Evolutionary conservation across 495 filamentous ascomycete genomes (phyloP).

Genomic region (Annulohypoxylon maeteangense): DNA sequence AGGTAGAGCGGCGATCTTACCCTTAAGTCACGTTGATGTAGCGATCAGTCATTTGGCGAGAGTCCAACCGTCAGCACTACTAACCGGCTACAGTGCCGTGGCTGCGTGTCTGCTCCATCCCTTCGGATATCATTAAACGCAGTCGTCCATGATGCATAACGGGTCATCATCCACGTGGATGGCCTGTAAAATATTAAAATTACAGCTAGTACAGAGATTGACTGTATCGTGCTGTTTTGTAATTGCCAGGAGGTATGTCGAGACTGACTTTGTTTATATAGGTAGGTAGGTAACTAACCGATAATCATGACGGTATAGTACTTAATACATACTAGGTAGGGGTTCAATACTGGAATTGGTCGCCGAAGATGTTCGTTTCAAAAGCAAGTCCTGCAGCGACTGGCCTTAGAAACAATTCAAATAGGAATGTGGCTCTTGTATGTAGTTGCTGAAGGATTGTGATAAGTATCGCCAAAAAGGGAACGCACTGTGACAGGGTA

Average conservation of each 20-base stretch:
- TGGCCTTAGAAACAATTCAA: background rate
- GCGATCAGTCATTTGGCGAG: constrained; percentile 27
- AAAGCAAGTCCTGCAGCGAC: constrained; percentile 3
- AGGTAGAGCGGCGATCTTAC: constrained; percentile 24
- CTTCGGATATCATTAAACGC: background rate
- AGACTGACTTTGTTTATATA: background rate
- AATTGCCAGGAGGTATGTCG: background rate
- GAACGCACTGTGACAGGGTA: constrained; percentile 37
- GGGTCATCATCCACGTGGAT: constrained; percentile 6
- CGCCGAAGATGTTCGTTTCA: constrained; percentile 2
- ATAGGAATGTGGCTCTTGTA: background rate
- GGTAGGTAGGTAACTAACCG: too few species aligned
- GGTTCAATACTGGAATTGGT: background rate
- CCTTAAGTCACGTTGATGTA: constrained; percentile 16
- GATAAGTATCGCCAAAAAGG: constrained; percentile 14
- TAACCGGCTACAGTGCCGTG: background rate
- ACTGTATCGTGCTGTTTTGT: too few species aligned
- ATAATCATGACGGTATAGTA: background rate
- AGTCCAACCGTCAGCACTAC: constrained; percentile 19
- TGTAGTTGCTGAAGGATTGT: constrained; percentile 26
- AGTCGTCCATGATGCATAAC: background rate
- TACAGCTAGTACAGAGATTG: constrained; percentile 1
- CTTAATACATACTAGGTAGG: too few species aligned
- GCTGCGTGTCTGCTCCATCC: constrained; percentile 19
- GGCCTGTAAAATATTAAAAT: background rate